Percentiles rank a stretch among this genome's conserved stretches.
Evolutionary conservation across 2,329 filamentous ascomycete genomes (phyloP).

Genomic region (Fusarium lyarnte): DNA sequence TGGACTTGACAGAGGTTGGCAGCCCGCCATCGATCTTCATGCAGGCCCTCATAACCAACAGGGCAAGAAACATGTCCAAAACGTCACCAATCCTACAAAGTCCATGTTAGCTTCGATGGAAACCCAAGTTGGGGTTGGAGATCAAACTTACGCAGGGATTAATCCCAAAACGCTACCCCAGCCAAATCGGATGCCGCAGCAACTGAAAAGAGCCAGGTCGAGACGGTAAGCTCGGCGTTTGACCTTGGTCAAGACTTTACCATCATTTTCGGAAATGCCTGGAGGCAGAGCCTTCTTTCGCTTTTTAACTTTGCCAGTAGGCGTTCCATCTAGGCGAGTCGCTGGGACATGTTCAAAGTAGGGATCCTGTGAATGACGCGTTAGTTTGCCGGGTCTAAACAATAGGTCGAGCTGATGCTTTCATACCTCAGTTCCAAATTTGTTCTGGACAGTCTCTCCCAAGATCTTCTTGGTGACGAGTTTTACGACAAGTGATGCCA

Average conservation of each 20-base stretch:
- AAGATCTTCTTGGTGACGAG: conserved; percentile 66
- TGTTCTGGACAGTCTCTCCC: conserved; percentile 65
- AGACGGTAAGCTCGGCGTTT: conserved; percentile 86
- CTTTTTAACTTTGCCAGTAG: conserved; percentile 79
- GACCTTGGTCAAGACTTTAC: conserved; percentile 82
- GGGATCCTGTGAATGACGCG: conserved; percentile 71
- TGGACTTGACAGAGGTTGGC: conserved; percentile 64
- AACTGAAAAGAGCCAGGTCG: conserved; percentile 84
- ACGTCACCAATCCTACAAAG: conserved; percentile 74
- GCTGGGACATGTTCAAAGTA: conserved; percentile 87
- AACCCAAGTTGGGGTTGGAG: background rate
- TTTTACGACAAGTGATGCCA: conserved; percentile 65
- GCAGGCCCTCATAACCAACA: conserved; percentile 79
- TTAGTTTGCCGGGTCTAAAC: background rate
- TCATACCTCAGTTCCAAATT: conserved; percentile 65
- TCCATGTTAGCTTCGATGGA: conserved; percentile 30
- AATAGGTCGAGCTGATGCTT: background rate
- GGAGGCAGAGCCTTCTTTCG: conserved; percentile 84
- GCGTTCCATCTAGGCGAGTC: conserved; percentile 71
- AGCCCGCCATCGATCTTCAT: conserved; percentile 80
- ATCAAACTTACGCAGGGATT: conserved; percentile 75
- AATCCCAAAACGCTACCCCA: conserved; percentile 89
- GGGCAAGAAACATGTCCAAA: conserved; percentile 76
- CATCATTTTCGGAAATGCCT: conserved; percentile 85
- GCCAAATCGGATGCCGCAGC: conserved; percentile 84